Evolutionary conservation across 169 alveolate species (phyloP), one percentile per base, ranked within the genome.

Genomic region (Fabrea salina): DNA sequence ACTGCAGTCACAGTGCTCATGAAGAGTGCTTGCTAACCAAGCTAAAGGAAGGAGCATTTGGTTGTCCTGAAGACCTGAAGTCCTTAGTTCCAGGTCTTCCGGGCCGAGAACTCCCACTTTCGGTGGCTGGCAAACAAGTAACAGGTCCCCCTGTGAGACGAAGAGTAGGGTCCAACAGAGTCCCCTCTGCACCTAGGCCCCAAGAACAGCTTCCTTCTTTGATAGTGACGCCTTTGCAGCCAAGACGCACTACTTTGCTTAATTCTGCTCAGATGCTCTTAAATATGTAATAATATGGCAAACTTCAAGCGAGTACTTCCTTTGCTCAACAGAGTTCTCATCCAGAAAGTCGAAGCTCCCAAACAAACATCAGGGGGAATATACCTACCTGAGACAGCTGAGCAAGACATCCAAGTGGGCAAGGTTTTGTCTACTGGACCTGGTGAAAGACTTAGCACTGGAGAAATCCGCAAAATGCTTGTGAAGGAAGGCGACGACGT

Each of bases 401-500:
- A 59, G 19, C 76, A 59, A 2, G 83, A 74, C 30, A 43, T 70
- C n/a, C 16, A 33, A 37, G 32, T 66, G 76, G 79, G 54, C 5
- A 70, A 11, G 30, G 79, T 70, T 49, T 27, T 70, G 3, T 59
- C 61, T 19, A n/a, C 66, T 4, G 79, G 91, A 0, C 91, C 91
- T 59, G 91, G 91, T 5, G 66, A 25, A 7, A 40, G 37, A 56
- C 35, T 5, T 5, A 79, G 67, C 0, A 67, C 80, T 4, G 91
- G 91, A 0, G 49, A 66, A 32, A 50, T 67, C 37, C 44, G 85
- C 13, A 51, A 58, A 22, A 49, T 70, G 47, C 32, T 57, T n/a
- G 91, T 85, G n/a, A 75, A 80, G 30, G 85, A 54, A 50, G 91
- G 91, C 11, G 84, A 85, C 40, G 58, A 74, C 33, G 91, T 85